Percentiles rank a stretch among this genome's conserved stretches.
These are phyloP conservation scores for Exophiala lecanii-corni DNA, from an alignment of 2,329 filamentous ascomycete species.

Conservation along the genomic window DNA sequence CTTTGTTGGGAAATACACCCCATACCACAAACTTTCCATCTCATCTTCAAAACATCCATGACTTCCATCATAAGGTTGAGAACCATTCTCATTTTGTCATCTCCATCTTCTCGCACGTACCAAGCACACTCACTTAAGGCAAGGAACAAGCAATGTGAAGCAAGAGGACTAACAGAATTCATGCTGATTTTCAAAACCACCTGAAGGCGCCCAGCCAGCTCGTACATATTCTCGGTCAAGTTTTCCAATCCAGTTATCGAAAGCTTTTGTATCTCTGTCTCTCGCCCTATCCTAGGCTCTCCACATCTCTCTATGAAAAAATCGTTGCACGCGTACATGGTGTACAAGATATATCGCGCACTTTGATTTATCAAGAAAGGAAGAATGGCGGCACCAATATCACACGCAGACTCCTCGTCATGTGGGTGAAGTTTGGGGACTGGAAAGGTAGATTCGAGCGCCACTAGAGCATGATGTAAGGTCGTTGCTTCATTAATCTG, in stretches of 20 bases:
- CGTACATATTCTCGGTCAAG: background rate
- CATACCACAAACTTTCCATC: constrained; percentile 6
- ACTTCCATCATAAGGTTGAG: constrained; percentile 3
- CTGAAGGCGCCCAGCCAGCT: background rate
- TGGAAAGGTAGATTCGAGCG: background rate
- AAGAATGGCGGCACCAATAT: background rate
- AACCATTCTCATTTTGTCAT: background rate
- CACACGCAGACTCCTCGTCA: too few relatives aligned
- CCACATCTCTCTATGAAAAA: background rate
- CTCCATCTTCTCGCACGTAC: constrained; percentile 1
- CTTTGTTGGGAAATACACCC: too few relatives aligned
- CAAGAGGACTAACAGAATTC: background rate
- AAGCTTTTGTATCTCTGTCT: constrained; percentile 10
- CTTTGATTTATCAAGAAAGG: background rate
- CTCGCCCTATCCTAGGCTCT: background rate
- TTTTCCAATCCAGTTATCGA: constrained; percentile 5
- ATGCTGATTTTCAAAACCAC: background rate
- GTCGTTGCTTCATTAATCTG: constrained; percentile 5
- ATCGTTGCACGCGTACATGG: constrained; percentile 12
- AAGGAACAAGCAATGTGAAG: constrained; percentile 3
- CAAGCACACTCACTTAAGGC: constrained; percentile 3
- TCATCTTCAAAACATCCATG: constrained; percentile 1
- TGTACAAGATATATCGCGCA: constrained; percentile 5
- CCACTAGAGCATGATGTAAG: constrained; percentile 5
- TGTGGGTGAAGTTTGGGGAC: too few relatives aligned